Base-by-base conservation (phyloP, 2,329 filamentous ascomycete genomes). In the Sodiomyces alkalinus region DNA sequence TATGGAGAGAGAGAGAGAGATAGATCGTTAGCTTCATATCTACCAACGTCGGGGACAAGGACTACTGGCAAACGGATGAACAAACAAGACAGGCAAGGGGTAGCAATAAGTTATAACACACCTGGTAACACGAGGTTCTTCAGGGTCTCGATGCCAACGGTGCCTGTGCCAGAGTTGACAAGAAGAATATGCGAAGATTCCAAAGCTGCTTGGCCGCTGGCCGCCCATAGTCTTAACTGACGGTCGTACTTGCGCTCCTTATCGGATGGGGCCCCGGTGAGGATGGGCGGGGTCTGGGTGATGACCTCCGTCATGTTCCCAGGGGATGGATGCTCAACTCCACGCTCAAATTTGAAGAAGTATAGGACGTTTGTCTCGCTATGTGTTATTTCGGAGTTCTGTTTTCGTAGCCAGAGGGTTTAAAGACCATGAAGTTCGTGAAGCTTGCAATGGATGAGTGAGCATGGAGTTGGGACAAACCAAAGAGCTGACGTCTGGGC, bases 101-200 rank as follows among this genome's bases (percentile, higher is more conserved):
- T n/a, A n/a, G n/a, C n/a, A n/a, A n/a, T 26, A 14, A 18, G 14
- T 27, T 28, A 10, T 7, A 14, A 17, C 21, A 30, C 52, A 74
- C 75, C 82, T 32, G 90, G 90, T 7, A 98, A 60, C 3, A 98
- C 81, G n/a, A 98, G 70, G 48, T 98, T 98, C 64, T 98, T 98
- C 36, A 98, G 66, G 0, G 86, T 76, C 53, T 98, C 90, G 9
- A 92, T 68, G 10, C 86, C 90, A 19, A 85, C 80, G 3, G 85
- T 80, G 7, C 87, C 87, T n/a, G 78, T 58, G 2, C 83, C 80
- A 1, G 79, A 81, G 53, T 93, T 94, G 35, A 98, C 60, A 5
- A 98, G 66, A 9, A 96, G 68, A n/a, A 98, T 76, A 41, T 92
- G 80, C 14, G 90, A 81, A 32, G 83, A 74, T 52, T 98, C 92